These are phyloP conservation scores for Cantharellus cinnabarinus DNA, from an alignment of 768 basidiomycete species.

Conservation along the genomic window DNA sequence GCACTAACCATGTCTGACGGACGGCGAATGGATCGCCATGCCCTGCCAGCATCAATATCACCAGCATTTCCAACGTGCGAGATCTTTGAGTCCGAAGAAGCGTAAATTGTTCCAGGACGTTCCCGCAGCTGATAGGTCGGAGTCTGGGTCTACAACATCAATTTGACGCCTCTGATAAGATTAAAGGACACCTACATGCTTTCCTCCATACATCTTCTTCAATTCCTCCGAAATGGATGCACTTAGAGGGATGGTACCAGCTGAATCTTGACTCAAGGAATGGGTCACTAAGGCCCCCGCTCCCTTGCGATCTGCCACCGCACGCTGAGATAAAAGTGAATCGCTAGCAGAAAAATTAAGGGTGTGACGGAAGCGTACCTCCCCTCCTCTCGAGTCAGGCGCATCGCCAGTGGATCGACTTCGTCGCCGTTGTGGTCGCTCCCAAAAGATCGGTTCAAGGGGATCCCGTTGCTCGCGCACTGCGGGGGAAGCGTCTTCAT, in stretches of 20 bases:
- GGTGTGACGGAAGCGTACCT: neutral
- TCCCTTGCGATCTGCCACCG: slow-evolving; percentile 1
- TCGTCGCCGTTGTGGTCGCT: slow-evolving; percentile 20
- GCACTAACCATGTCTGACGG: slow-evolving; percentile 81
- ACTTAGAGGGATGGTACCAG: slow-evolving; percentile 5
- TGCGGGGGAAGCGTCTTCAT: neutral
- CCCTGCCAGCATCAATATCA: slow-evolving; percentile 58
- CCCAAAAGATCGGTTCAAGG: neutral
- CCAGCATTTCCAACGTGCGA: slow-evolving; percentile 54
- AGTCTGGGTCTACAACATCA: neutral
- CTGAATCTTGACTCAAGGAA: neutral
- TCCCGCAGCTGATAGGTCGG: slow-evolving; percentile 65
- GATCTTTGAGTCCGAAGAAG: slow-evolving; percentile 50
- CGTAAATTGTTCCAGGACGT: slow-evolving; percentile 56
- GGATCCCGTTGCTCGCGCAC: slow-evolving; percentile 2
- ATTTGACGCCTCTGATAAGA: neutral
- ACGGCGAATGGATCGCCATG: slow-evolving; percentile 72
- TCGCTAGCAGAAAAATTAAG: slow-evolving; percentile 8
- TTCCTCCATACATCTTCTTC: slow-evolving; percentile 20
- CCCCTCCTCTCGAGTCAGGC: slow-evolving; percentile 18
- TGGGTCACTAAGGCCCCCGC: neutral
- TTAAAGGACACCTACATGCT: slow-evolving; percentile 15
- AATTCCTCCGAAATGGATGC: slow-evolving; percentile 40
- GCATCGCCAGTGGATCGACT: slow-evolving; percentile 69
- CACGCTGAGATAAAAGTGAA: neutral